A percentile compares a stretch with the other conserved stretches of the same genome.
Conservation (phyloP, 1,139 yeast genomes). For the Saccharomyces uvarum region DNA sequence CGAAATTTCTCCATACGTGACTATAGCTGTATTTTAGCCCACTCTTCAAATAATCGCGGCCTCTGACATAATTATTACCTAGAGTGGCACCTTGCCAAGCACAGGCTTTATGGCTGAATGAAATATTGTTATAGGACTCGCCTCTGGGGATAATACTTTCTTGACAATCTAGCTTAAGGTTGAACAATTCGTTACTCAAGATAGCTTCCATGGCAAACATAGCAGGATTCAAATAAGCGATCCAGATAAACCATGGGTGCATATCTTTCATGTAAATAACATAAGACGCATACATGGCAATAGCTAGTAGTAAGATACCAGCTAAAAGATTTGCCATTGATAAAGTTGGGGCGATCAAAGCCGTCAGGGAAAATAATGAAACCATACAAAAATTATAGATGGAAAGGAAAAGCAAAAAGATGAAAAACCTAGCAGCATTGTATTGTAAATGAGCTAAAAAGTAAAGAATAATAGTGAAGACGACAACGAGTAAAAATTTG, state of each 20-base stretch:
- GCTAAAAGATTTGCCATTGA: conserved; percentile 46
- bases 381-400: conserved; percentile 35
- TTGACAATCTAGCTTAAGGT: conserved; percentile 27
- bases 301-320: conserved; percentile 39
- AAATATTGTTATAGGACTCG: conserved; percentile 33
- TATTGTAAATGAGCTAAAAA: conserved; percentile 42
- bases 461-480: conserved; percentile 40
- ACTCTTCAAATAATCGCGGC: conserved; percentile 31
- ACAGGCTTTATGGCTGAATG: conserved; percentile 37
- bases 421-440: conserved; percentile 45
- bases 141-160: conserved; percentile 40
- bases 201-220: conserved; percentile 45
- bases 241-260: conserved; percentile 56
- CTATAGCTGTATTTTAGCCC: conserved; percentile 33
- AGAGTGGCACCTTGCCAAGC: conserved; percentile 30
- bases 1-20: conserved; percentile 42
- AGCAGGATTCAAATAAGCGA: conserved; percentile 47
- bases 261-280: conserved; percentile 45
- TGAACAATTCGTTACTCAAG: conserved; percentile 42
- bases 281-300: conserved; percentile 45
- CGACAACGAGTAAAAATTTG: conserved; percentile 34
- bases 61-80: conserved; percentile 24
- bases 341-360: conserved; percentile 37
- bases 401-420: conserved; percentile 38
- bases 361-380: conserved; percentile 39